A percentile compares a stretch with the other conserved stretches of the same genome.
Conservation (phyloP, 2,329 filamentous ascomycete species). For the Phaeoacremonium minimum region DNA sequence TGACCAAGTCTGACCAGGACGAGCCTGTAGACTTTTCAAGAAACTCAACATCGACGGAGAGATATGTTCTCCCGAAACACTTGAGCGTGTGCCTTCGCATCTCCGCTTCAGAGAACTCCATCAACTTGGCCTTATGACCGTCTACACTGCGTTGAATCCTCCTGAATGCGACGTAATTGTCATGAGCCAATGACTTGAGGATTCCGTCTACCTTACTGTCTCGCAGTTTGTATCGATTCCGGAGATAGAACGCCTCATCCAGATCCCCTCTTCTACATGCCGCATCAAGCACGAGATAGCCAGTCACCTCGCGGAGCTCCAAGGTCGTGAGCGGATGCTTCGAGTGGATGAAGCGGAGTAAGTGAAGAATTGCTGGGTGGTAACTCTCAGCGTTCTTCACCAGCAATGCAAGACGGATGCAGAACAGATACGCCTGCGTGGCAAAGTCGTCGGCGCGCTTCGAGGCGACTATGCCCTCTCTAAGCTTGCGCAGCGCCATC, state of each 20-base stretch:
- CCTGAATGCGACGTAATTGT: slow-evolving; percentile 81
- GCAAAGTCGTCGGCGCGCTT: slow-evolving; percentile 76
- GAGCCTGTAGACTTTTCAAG: slow-evolving; percentile 65
- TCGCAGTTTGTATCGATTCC: slow-evolving; percentile 54
- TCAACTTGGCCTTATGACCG: slow-evolving; percentile 71
- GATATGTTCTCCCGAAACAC: slow-evolving; percentile 78
- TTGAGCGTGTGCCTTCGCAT: slow-evolving; percentile 76
- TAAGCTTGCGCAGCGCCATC: slow-evolving; percentile 82
- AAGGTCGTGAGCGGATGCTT: slow-evolving; percentile 62
- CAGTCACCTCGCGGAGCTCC: slow-evolving; percentile 74
- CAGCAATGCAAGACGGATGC: slow-evolving; percentile 78
- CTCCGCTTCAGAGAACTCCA: slow-evolving; percentile 76
- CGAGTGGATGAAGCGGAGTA: slow-evolving; percentile 69
- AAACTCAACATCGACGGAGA: slow-evolving; percentile 64
- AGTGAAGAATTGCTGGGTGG: slow-evolving; percentile 76
- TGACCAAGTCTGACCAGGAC: slow-evolving; percentile 67
- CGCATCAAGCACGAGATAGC: slow-evolving; percentile 81
- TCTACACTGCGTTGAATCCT: slow-evolving; percentile 68
- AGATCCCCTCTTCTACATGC: slow-evolving; percentile 79
- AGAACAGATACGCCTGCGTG: slow-evolving; percentile 87
- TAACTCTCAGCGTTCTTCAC: slow-evolving; percentile 83
- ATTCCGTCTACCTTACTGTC: slow-evolving; percentile 67
- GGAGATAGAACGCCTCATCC: slow-evolving; percentile 66
- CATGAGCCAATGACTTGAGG: slow-evolving; percentile 67
- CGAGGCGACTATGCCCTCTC: slow-evolving; percentile 82